Conservation (phyloP, 345 rosid genomes). For the Orychophragmus violaceus region DNA sequence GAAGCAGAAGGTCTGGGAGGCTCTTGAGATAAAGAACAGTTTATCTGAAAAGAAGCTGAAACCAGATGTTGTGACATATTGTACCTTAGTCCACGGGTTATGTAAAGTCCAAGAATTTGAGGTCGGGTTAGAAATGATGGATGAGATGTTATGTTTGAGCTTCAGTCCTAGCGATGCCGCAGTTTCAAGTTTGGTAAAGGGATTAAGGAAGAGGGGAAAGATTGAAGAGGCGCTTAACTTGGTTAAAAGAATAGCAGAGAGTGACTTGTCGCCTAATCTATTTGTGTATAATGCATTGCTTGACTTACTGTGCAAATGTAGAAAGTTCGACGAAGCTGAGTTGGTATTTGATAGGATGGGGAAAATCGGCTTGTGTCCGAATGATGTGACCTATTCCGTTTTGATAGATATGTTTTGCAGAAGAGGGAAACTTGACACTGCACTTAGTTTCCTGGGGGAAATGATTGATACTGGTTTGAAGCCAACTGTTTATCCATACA, state of each 20-base stretch:
- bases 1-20: conserved; percentile 52
- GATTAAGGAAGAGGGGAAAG: conserved; percentile 63
- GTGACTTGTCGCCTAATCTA: conserved; percentile 54
- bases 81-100: conserved; percentile 61
- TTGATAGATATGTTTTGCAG: conserved; percentile 73
- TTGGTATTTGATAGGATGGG: conserved; percentile 54
- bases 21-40: conserved; percentile 52
- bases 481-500: conserved; percentile 61
- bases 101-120: conserved; percentile 59
- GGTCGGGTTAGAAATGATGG: conserved; percentile 41
- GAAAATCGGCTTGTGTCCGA: conserved; percentile 35
- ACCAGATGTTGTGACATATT: conserved; percentile 57
- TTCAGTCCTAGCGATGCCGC: too few relatives aligned
- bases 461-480: conserved; percentile 48
- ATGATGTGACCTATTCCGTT: conserved; percentile 66
- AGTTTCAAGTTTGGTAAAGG: conserved; percentile 54
- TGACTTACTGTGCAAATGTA: conserved; percentile 58
- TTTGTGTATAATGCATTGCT: conserved; percentile 70
- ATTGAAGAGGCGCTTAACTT: conserved; percentile 47
- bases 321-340: conserved; percentile 56
- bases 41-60: conserved; percentile 41
- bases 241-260: conserved; percentile 41
- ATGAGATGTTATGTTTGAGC: conserved; percentile 62
- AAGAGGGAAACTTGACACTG: conserved; percentile 57
- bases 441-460: conserved; percentile 41